Percentiles rank a stretch among this genome's conserved stretches.
Conservation (phyloP, 306 rosid species). For the Corylus americana region DNA sequence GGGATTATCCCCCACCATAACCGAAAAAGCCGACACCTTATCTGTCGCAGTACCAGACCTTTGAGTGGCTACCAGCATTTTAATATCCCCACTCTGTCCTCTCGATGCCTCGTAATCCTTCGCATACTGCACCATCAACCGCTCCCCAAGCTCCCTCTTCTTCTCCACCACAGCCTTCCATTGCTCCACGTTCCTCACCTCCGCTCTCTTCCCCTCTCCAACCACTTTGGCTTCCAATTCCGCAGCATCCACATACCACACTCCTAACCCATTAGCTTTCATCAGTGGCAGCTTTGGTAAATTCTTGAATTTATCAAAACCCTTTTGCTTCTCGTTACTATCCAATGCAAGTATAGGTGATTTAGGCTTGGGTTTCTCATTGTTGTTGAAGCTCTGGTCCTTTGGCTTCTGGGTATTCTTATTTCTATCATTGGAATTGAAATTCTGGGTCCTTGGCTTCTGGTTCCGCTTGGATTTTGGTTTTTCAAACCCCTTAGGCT, state of each 20-base stretch:
- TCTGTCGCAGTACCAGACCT: conserved; percentile 95
- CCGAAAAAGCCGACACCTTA: conserved; percentile 89
- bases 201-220: conserved; percentile 60
- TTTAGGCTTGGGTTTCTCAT: conserved; percentile 56
- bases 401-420: conserved; percentile 30
- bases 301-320: conserved; percentile 52
- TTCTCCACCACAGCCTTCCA: conserved; percentile 73
- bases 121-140: conserved; percentile 77
- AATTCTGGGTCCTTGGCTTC: conserved; percentile 5
- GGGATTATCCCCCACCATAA: conserved; percentile 84
- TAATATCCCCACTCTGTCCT: conserved; percentile 83
- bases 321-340: conserved; percentile 38
- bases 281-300: conserved; percentile 79
- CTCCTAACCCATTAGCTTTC: conserved; percentile 58
- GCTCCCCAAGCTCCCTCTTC: conserved; percentile 72
- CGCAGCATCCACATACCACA: conserved; percentile 75
- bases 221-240: conserved; percentile 66
- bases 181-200: conserved; percentile 48
- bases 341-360: conserved; percentile 55
- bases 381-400: conserved; percentile 19
- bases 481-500: conserved; percentile 6
- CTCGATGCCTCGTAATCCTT: conserved; percentile 75
- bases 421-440: neutral
- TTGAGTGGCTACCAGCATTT: conserved; percentile 80
- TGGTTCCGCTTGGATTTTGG: conserved; percentile 15